These are phyloP conservation scores for Lachancea kluyveri DNA, from an alignment of 805 yeast species.

Conservation along the genomic window DNA sequence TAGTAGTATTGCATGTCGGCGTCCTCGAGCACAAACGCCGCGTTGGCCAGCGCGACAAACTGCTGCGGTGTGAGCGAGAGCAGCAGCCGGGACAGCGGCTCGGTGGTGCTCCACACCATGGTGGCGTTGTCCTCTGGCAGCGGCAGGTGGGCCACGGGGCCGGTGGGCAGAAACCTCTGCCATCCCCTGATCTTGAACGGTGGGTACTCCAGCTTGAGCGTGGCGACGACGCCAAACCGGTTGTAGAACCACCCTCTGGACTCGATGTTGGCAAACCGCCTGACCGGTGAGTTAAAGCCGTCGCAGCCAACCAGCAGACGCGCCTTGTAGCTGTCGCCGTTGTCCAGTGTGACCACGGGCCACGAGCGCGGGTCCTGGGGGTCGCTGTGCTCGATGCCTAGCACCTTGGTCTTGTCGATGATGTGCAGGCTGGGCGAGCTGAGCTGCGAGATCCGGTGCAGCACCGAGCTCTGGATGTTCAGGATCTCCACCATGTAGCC, in stretches of 20 bases:
- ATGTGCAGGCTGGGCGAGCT: slow-evolving; percentile 36
- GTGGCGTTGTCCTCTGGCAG: slow-evolving; percentile 83
- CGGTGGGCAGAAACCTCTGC: slow-evolving; percentile 88
- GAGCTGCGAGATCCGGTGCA: slow-evolving; percentile 45
- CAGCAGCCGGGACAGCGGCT: slow-evolving; percentile 62
- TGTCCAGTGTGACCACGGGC: slow-evolving; percentile 68
- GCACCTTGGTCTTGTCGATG: slow-evolving; percentile 63
- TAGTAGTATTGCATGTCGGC: slow-evolving; percentile 73
- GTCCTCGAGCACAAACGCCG: slow-evolving; percentile 73
- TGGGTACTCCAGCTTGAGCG: slow-evolving; percentile 67
- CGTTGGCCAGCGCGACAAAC: slow-evolving; percentile 71
- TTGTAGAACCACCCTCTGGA: slow-evolving; percentile 91
- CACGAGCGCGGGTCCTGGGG: slow-evolving; percentile 44
- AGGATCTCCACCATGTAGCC: slow-evolving; percentile 88
- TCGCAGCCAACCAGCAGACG: slow-evolving; percentile 91
- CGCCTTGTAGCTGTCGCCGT: slow-evolving; percentile 58
- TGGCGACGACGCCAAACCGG: slow-evolving; percentile 89
- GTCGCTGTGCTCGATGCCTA: slow-evolving; percentile 36
- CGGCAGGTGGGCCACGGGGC: slow-evolving; percentile 90
- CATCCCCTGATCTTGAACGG: slow-evolving; percentile 73
- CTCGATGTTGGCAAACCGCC: slow-evolving; percentile 72
- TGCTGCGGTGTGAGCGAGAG: slow-evolving; percentile 51
- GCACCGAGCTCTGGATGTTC: slow-evolving; percentile 73
- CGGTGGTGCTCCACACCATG: slow-evolving; percentile 87
- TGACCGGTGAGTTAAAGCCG: slow-evolving; percentile 90